Evolutionary conservation across 768 basidiomycete species (phyloP).

Genomic region (Pulveroboletus sp.): DNA sequence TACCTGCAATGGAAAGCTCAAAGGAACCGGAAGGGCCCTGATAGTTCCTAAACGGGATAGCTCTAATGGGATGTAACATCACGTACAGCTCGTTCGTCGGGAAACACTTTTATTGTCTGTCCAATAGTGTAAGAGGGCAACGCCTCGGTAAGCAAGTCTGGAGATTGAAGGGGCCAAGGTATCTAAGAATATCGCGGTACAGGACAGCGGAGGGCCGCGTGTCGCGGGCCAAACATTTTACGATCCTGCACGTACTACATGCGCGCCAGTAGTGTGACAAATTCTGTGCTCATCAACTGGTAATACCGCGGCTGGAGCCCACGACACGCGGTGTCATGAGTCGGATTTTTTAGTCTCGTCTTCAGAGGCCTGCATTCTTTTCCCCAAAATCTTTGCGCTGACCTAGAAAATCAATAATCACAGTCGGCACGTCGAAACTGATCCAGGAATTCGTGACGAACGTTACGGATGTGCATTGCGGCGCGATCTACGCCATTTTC

Average conservation of each 20-base stretch:
- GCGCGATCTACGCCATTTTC: slow-evolving; percentile 79
- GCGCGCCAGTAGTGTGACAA: slow-evolving; percentile 16
- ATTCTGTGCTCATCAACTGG: slow-evolving; percentile 7
- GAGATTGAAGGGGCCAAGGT: slow-evolving; percentile 28
- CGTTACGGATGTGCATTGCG: slow-evolving; percentile 79
- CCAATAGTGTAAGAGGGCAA: slow-evolving; percentile 17
- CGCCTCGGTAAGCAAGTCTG: slow-evolving; percentile 21
- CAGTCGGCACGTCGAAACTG: slow-evolving; percentile 15
- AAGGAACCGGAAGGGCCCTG: slow-evolving; percentile 21
- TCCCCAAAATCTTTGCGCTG: slow-evolving; percentile 73
- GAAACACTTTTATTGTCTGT: slow-evolving; percentile 19
- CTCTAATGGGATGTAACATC: slow-evolving; percentile 16
- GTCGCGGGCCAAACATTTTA: slow-evolving; percentile 10
- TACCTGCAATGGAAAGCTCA: slow-evolving; percentile 23
- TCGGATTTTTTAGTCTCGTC: slow-evolving; percentile 30
- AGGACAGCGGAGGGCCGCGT: slow-evolving; percentile 8
- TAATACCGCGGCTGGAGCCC: slow-evolving; percentile 4
- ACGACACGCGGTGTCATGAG: slow-evolving; percentile 18
- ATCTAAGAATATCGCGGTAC: slow-evolving; percentile 11
- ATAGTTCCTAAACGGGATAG: slow-evolving; percentile 20
- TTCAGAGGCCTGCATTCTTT: slow-evolving; percentile 43
- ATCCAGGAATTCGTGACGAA: slow-evolving; percentile 33
- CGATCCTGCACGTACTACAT: slow-evolving; percentile 5
- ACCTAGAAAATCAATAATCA: slow-evolving; percentile 45
- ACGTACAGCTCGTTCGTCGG: slow-evolving; percentile 18